Evolutionary conservation across 2,329 filamentous ascomycete species (phyloP), one percentile per base, ranked within the genome.

Genomic region (Albophoma yamanashiensis): DNA sequence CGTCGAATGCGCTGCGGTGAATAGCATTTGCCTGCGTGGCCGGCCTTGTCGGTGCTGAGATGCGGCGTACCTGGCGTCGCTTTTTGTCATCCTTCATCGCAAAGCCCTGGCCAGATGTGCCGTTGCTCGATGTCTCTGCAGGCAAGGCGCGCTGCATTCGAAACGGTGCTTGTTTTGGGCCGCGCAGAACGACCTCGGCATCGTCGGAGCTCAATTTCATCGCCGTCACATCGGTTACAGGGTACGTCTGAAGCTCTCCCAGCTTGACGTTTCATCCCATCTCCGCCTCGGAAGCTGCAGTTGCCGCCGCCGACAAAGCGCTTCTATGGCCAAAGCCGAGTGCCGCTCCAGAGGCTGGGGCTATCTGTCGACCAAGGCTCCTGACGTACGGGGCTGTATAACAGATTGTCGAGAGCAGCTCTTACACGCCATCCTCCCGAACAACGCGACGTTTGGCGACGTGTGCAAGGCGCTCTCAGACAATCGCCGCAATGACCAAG

Each of bases 361-460:
- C 31, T 69, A 66, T 62, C 60, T 72, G 55, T 68, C 66, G 40
- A 62, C 63, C 57, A 60, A 67, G 61, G 67, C 70, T 31, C 62
- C 66, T 9, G 68, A 76, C 61, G 64, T 71, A n/a, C 67, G 66
- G 45, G 61, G 58, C 17, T 78, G 76, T 63, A 66, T 77, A 59
- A 62, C 63, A 25, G 60, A 65, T 52, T 78, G 76, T 60, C 70
- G 66, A 57, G 59, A 59, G 38, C 67, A 67, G 58, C 74, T 77
- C 60, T 57, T 77, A 36, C 57, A 62, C 50, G 63, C 63, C 9
- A 59, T 75, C 58, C 59, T 66, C 43, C 65, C 66, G 22, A 66
- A 63, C 31, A 61, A 66, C 58, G 64, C 71, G 63, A 70, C 70
- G 60, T 71, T 75, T 62, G 57, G 62, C 11, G 60, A 64, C 12